These are phyloP conservation scores for Entomophthora muscae DNA, from an alignment of 371 early-diverging fungal species.

Conservation along the genomic window DNA sequence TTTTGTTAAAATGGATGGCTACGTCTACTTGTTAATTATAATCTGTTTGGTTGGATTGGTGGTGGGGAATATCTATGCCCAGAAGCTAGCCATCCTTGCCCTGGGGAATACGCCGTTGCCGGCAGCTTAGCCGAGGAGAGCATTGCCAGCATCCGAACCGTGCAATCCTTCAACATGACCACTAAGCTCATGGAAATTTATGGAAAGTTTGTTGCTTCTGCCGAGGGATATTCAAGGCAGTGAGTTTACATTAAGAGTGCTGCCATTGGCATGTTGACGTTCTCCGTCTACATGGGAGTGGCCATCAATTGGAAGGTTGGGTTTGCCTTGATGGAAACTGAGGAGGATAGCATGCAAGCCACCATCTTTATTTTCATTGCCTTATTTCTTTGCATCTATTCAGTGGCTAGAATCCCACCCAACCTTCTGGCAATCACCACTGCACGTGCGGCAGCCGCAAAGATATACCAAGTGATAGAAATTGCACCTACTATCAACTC, in stretches of 20 bases:
- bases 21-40: too few relatives aligned
- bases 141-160: constrained; percentile 67
- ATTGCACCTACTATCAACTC: constrained; percentile 46
- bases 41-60: constrained; percentile 15
- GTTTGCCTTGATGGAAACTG: constrained; percentile 60
- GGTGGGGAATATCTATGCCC: constrained; percentile 31
- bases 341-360: constrained; percentile 19
- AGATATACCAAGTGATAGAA: constrained; percentile 55
- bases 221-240: constrained; percentile 24
- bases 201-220: constrained; percentile 25
- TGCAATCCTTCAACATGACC: constrained; percentile 64
- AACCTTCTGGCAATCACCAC: constrained; percentile 35
- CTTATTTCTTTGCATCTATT: constrained; percentile 21
- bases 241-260: constrained; percentile 20
- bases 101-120: constrained; percentile 43
- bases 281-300: constrained; percentile 35
- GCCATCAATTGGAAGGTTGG: constrained; percentile 58
- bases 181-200: constrained; percentile 42
- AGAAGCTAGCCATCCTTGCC: constrained; percentile 18
- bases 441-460: constrained; percentile 36
- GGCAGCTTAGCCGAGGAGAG: constrained; percentile 72
- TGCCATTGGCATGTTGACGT: constrained; percentile 45
- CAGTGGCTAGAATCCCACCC: constrained; percentile 28
- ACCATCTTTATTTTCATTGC: constrained; percentile 50
- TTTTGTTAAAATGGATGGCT: too few relatives aligned